Evolutionary conservation across 441 rosid species (phyloP).

Genomic region (Codiaeum variegatum): DNA sequence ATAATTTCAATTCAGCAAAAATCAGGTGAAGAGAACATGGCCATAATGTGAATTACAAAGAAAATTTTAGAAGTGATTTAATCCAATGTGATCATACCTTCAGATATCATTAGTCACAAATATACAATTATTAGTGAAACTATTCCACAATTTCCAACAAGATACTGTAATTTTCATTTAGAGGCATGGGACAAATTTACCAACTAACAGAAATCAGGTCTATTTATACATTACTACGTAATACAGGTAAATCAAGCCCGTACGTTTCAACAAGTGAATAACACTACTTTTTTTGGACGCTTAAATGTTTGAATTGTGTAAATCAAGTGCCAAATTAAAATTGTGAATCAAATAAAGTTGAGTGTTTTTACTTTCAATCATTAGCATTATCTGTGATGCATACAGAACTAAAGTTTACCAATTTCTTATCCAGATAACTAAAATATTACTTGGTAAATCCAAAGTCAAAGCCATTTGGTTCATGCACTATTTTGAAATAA

Average conservation of each 20-base stretch:
- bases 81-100: neutral
- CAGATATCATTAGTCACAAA: neutral
- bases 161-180: neutral
- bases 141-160: neutral
- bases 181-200: neutral
- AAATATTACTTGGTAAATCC: neutral
- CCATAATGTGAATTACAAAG: neutral
- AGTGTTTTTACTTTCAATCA: neutral
- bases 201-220: neutral
- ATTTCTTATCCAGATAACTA: neutral
- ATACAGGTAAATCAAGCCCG: neutral
- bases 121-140: neutral
- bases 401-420: neutral
- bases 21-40: no score
- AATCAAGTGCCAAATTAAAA: neutral
- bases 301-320: slow-evolving; percentile 1
- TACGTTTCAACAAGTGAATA: neutral
- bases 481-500: neutral
- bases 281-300: neutral
- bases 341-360: neutral
- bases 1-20: no score
- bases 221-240: neutral
- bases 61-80: neutral
- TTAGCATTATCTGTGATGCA: neutral
- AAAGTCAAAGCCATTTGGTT: neutral